Base-by-base conservation (phyloP, 495 filamentous ascomycete genomes). In the Daldinia vernicosa region DNA sequence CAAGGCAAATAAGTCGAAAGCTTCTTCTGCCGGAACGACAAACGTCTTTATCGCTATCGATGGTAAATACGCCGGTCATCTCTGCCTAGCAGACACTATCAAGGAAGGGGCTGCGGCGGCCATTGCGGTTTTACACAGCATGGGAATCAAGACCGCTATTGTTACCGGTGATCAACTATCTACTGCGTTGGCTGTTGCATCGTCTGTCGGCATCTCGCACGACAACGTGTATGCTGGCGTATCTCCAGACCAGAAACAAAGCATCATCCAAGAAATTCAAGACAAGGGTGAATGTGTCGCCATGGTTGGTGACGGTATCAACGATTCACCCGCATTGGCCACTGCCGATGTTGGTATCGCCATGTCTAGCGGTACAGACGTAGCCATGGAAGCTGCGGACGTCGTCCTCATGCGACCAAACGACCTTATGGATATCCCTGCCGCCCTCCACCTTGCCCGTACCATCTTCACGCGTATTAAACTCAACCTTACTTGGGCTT, bases 281-380 rank as follows among this genome's bases (percentile, higher is more conserved):
- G 83, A 82, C 0, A 69, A 79, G 2, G 93, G 93, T 66, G 86
- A 91, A 50, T 83, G 90, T 57, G 92, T 99, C 24, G 95, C 93
- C 71, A 98, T 99, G 95, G 95, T 98, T 24, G 95, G 95, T 58
- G 95, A 99, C 76, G 95, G 95, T 39, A 98, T 99, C 85, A 99
- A 99, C 78, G 95, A 99, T 83, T 98, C 95, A 0, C 95, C 95
- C 0, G 95, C 95, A 1, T 87, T 99, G 2, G 95, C 95, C 15
- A 97, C 93, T 1, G 94, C 95, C 30, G 88, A 94, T 66, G 89
- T 98, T 47, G 95, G 95, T 64, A 97, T 99, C 73, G 93, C 94
- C 17, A 91, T 99, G 76, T 87, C 92, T 17, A 92, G 90, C 0
- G 95, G 95, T 61, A 98, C 95, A 0, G 95, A 99, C 79, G 95